Base-by-base conservation (phyloP, 257 asterid species). In the Solanum appendiculatum region DNA sequence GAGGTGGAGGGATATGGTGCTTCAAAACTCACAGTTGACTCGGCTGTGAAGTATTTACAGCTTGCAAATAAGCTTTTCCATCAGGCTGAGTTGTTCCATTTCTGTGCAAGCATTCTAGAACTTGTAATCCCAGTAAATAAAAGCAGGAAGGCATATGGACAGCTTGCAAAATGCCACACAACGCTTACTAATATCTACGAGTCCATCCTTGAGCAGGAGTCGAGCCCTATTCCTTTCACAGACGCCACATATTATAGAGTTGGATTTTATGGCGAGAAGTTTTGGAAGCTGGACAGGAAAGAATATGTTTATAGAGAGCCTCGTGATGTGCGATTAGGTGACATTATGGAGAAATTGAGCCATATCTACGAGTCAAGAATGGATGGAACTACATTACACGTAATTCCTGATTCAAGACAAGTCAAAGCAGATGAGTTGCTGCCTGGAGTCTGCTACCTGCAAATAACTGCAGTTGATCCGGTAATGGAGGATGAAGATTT, bases 61-160 rank as follows among this genome's bases (percentile, higher is more conserved):
- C 99, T 97, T 74, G 99, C 99, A 87, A 94, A 96, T 74, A 94
- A 95, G 92, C 99, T 97, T 86, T 97, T 97, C 93, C 93, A 98
- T 89, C 99, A 97, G 91, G 99, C 99, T n/a, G 99, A 97, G 89
- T 98, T 97, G 89, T 96, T 93, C 93, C 99, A 97, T 92, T 97
- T 97, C 93, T 97, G 99, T 88, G 99, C 98, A 75, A 96, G 98
- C 90, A 97, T 97, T 88, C 91, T 97, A 14, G 99, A 97, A 86
- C 99, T 97, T 21, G 99, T 96, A 18, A 97, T 96, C 87, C 99
- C 99, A 11, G 99, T 97, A 39, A 93, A 94, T 70, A 97, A 97
- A 89, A 97, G 99, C 91, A 91, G 99, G 87, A 90, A 98, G 86
- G 92, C 95, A 20, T 97, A 96, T 48, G 98, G 98, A 78, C 99